Evolutionary conservation across 2,329 filamentous ascomycete genomes (phyloP).

Genomic region (Paecilomyces fulvus): DNA sequence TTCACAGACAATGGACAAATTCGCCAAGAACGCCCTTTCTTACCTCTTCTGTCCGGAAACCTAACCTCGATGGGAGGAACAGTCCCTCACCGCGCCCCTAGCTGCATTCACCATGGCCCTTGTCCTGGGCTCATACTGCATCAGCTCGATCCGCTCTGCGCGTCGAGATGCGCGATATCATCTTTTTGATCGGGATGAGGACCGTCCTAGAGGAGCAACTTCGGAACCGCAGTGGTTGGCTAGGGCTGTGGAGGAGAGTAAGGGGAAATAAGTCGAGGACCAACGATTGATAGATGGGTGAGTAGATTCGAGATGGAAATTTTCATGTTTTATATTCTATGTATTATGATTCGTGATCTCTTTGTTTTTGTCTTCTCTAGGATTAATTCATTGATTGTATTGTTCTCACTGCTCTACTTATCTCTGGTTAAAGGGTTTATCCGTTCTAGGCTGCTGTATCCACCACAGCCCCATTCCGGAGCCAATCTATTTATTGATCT

Average conservation of each 20-base stretch:
- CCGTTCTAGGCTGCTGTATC: neutral
- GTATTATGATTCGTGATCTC: neutral
- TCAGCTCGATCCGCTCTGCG: slow-evolving; percentile 57
- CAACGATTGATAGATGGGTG: neutral
- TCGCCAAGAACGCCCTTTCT: no score
- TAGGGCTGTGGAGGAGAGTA: slow-evolving; percentile 24
- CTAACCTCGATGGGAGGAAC: neutral
- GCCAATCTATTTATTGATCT: neutral
- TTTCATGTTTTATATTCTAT: neutral
- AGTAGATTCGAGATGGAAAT: neutral
- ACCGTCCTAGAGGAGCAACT: slow-evolving; percentile 20
- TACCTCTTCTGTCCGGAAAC: neutral
- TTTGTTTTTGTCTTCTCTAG: neutral
- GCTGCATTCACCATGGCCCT: slow-evolving; percentile 56
- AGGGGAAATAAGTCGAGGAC: slow-evolving; percentile 9
- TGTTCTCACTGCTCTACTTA: no score
- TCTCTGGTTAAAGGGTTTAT: no score
- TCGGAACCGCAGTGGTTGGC: slow-evolving; percentile 41
- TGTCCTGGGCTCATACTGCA: slow-evolving; percentile 52
- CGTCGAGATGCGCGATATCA: slow-evolving; percentile 57
- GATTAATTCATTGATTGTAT: neutral
- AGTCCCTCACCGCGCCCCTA: slow-evolving; percentile 52
- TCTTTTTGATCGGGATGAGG: slow-evolving; percentile 42
- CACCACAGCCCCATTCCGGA: neutral
- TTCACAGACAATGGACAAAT: neutral